Evolutionary conservation across 768 basidiomycete species (phyloP).

Genomic region (Artomyces pyxidatus): DNA sequence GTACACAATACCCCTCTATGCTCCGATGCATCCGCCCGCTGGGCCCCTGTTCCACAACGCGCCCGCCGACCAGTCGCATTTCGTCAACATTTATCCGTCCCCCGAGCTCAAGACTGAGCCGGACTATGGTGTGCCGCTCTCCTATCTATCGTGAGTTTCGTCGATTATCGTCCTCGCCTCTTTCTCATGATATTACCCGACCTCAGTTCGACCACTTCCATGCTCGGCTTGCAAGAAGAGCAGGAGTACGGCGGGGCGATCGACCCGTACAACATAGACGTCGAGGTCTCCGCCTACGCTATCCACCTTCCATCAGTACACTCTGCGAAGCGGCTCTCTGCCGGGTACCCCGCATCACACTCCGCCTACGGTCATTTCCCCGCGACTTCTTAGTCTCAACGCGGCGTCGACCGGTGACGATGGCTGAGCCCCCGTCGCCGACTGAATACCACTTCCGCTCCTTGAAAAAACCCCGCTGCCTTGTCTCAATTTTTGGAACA

Average conservation of each 20-base stretch:
- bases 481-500: too few species aligned
- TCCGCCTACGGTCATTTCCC: too few species aligned
- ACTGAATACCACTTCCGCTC: too few species aligned
- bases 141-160: conserved; percentile 6
- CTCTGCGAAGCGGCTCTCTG: background rate
- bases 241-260: conserved; percentile 11
- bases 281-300: conserved; percentile 2
- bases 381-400: too few species aligned
- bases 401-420: too few species aligned
- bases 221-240: conserved; percentile 7
- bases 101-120: background rate
- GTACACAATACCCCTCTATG: background rate
- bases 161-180: too few species aligned
- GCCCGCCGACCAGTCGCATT: background rate
- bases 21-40: background rate
- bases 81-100: background rate
- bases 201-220: background rate
- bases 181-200: too few species aligned
- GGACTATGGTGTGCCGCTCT: background rate
- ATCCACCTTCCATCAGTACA: conserved; percentile 7
- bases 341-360: too few species aligned
- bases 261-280: conserved; percentile 6
- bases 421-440: too few species aligned
- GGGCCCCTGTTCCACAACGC: background rate
- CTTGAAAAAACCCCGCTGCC: too few species aligned